Base-by-base conservation (phyloP, 768 basidiomycete species). In the Galerina marginata region DNA sequence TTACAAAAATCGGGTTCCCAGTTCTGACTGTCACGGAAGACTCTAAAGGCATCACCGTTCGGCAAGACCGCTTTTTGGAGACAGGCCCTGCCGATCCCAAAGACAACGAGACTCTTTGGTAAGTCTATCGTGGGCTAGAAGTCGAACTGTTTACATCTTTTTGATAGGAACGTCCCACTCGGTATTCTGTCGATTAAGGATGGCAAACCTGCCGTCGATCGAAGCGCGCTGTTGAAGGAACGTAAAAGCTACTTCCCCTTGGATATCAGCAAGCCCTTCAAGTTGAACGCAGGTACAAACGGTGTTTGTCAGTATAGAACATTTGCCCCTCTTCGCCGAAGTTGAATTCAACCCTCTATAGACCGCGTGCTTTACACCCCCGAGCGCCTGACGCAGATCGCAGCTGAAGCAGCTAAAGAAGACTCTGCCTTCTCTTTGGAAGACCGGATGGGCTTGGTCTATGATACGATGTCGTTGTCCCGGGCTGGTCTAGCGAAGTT, bases 41-140 rank as follows among this genome's bases (percentile, higher is more conserved):
- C 11, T 72, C 79, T 0, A 84, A 82, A 45, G 89, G 89, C 9
- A 87, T 99, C 66, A 82, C 80, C 57, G 81, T 99, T 55, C 86
- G 88, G 37, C 97, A 99, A 75, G 92, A 97, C 71, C 84, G 97
- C 16, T 99, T 97, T 83, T 79, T 99, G 48, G 90, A 93, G 70
- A 91, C 89, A 0, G 96, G 95, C 0, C 83, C 83, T 61, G 87
- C 86, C 9, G 86, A 88, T 67, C 84, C 86, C 9, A 86, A 92
- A 70, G 92, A 97, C 60, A 94, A 97, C 67, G 79, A 93, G 72
- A 96, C 92, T 2, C 81, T 93, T 59, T 98, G 96, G 96, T 90
- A 62, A 14, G 71, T 61, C 56, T 46, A 20, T 16, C 15, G 1
- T 36, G 56, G 37, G 37, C n/a, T 37, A 46, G 11, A 33, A 39